These are phyloP conservation scores for Mycena citricolor DNA, from an alignment of 1,284 basidiomycete species.

Conservation along the genomic window DNA sequence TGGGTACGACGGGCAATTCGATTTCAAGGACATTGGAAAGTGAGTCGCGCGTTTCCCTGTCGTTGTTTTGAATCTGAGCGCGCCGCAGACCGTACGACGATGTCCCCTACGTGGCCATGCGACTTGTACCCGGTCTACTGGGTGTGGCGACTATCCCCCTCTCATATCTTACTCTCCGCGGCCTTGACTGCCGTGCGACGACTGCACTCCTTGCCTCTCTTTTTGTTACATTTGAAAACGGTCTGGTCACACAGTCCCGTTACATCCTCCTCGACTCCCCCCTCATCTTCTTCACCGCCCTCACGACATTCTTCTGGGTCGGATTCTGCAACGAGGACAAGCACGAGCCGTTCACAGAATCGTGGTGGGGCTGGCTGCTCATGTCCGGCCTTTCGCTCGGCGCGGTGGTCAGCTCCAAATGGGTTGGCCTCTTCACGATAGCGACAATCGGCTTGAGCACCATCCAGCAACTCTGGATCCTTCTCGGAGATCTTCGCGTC, in stretches of 20 bases:
- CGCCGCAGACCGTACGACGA: slow-evolving; percentile 69
- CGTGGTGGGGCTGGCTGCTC: slow-evolving; percentile 94
- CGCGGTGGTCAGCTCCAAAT: slow-evolving; percentile 92
- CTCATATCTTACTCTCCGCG: slow-evolving; percentile 91
- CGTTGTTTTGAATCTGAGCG: neutral
- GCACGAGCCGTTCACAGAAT: slow-evolving; percentile 73
- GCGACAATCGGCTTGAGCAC: slow-evolving; percentile 90
- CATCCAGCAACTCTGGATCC: slow-evolving; percentile 84
- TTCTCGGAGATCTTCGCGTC: slow-evolving; percentile 86
- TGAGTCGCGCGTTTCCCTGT: slow-evolving; percentile 47
- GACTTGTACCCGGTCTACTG: slow-evolving; percentile 86
- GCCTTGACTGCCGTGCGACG: slow-evolving; percentile 86
- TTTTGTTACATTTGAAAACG: slow-evolving; percentile 96
- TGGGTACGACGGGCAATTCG: slow-evolving; percentile 93
- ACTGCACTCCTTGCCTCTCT: slow-evolving; percentile 88
- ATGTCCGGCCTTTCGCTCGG: slow-evolving; percentile 89
- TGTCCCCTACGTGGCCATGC: slow-evolving; percentile 97
- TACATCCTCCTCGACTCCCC: slow-evolving; percentile 97
- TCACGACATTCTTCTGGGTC: slow-evolving; percentile 85
- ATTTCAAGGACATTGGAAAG: slow-evolving; percentile 98
- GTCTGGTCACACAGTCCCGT: slow-evolving; percentile 91
- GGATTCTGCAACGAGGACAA: slow-evolving; percentile 92
- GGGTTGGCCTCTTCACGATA: slow-evolving; percentile 99
- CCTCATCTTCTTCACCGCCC: slow-evolving; percentile 95
- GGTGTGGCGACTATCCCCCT: slow-evolving; percentile 89